Evolutionary conservation across 441 rosid species (phyloP), one percentile per base, ranked within the genome.

Genomic region (Erysimum cheiri): DNA sequence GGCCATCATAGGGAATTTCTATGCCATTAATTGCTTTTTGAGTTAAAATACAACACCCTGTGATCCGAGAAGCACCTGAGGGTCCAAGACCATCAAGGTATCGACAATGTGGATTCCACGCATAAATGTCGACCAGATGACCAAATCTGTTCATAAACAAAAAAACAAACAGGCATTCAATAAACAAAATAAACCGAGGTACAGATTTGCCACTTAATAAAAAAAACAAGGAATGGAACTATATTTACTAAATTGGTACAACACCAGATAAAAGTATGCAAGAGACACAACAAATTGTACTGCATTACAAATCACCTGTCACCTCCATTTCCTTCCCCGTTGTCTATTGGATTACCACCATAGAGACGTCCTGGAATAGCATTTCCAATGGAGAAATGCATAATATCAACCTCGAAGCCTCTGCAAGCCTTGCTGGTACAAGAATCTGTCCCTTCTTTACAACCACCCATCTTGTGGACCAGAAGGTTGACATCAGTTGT

Each of bases 281-380:
- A 48, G 15, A 70, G 40, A 64, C 8, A 49, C 2, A 58, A 59
- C 35, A 22, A 22, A 17, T 4, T 1, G 19, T 36, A 54, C 41
- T 60, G 67, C 67, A 69, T 60, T 47, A 48, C 40, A 70, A 53
- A 69, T 76, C 69, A 94, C 99, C 98, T 88, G 84, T 94, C 99
- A 72, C 92, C 93, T 40, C 98, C 98, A 76, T 87, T 84, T 81
- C 98, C 98, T 64, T 86, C 88, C 40, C 79, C 9, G 58, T 89
- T 87, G 77, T 92, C 99, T 53, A 86, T 62, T 14, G 82, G 88
- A 70, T 95, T 92, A 69, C 90, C 92, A 62, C 99, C 98, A 56
- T 95, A 95, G 6, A 95, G 93, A 35, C 98, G 86, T 65, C 99
- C 99, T 3, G 98, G 99, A 67, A 95, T 86, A 73, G 98, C 98